Evolutionary conservation across 805 yeast species (phyloP), one percentile per base, ranked within the genome.

Genomic region (Pichia occidentalis): DNA sequence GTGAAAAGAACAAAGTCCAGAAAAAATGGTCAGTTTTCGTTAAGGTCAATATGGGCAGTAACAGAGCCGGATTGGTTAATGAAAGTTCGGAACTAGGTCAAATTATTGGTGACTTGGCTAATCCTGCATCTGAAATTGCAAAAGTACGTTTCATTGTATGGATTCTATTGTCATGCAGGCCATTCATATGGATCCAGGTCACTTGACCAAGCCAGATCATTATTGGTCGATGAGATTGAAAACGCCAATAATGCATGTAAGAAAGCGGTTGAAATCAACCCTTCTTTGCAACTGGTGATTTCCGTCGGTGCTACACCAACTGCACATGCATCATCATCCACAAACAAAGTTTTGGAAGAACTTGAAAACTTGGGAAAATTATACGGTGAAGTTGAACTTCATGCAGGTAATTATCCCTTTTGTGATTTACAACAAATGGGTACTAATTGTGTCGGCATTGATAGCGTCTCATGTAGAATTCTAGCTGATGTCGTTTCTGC

Each of bases 261-360:
- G 40, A 42, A 51, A 25, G 70, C 72, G 5, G 18, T 47, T 2
- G 45, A 51, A 1, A 39, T 68, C 5, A 67, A 68, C 36, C 63
- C 70, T 3, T 33, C 54, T 1, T 45, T 63, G 27, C 35, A 39
- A 14, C 58, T 81, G 21, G 65, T 64, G 6, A 60, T 83, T 2
- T 80, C 90, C 0, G 83, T 82, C 18, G 94, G 94, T 17, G 87
- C 92, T 1, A 81, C 94, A 0, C 92, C 92, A 31, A 83, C 90
- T 0, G 75, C 83, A 5, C 85, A 80, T 51, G 72, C 84, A 1
- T 63, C 77, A 19, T 61, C 61, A 13, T n/a, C n/a, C n/a, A n/a
- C n/a, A n/a, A 25, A 39, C 7, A 45, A 53, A 16, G 51, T 48
- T 27, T 34, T 49, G 7, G 14, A 24, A 3, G 18, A 45, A 20